These are phyloP conservation scores for Prunus mume DNA, from an alignment of 306 rosid genomes.

Conservation along the genomic window DNA sequence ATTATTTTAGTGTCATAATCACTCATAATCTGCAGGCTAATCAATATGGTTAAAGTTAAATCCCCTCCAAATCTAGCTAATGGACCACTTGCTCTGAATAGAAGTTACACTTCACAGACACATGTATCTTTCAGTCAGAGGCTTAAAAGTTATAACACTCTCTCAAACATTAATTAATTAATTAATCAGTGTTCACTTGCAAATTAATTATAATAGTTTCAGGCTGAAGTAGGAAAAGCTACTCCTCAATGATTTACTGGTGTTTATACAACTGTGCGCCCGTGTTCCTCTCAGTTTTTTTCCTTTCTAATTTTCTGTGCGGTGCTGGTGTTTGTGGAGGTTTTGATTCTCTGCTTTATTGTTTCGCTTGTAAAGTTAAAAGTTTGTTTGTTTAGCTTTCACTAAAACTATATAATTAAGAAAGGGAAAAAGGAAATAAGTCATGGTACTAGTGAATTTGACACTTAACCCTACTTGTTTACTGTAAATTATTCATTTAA, in stretches of 20 bases:
- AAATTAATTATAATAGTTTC: neutral
- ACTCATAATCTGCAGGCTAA: neutral
- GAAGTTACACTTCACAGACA: slow-evolving; percentile 12
- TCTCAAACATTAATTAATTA: neutral
- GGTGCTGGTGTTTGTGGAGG: neutral
- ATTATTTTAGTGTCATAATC: slow-evolving; percentile 2
- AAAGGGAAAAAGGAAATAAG: neutral
- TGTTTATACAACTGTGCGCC: neutral
- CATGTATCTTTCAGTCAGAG: neutral
- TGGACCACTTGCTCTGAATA: slow-evolving; percentile 47
- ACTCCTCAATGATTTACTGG: neutral
- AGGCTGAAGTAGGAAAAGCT: neutral
- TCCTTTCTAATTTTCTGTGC: neutral
- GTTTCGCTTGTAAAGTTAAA: too few species aligned
- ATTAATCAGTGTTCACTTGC: neutral
- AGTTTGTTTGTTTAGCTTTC: too few species aligned
- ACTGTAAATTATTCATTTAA: too few species aligned
- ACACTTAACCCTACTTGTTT: too few species aligned
- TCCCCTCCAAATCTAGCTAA: slow-evolving; percentile 22
- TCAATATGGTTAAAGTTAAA: neutral
- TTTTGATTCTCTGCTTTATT: neutral
- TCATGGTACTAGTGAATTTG: neutral
- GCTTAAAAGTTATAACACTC: neutral
- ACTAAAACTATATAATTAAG: too few species aligned
- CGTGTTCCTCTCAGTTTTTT: neutral